phyloP scores from a whole-genome alignment of 108 stramenopile species.

The Discostella pseudostelligera region DNA sequence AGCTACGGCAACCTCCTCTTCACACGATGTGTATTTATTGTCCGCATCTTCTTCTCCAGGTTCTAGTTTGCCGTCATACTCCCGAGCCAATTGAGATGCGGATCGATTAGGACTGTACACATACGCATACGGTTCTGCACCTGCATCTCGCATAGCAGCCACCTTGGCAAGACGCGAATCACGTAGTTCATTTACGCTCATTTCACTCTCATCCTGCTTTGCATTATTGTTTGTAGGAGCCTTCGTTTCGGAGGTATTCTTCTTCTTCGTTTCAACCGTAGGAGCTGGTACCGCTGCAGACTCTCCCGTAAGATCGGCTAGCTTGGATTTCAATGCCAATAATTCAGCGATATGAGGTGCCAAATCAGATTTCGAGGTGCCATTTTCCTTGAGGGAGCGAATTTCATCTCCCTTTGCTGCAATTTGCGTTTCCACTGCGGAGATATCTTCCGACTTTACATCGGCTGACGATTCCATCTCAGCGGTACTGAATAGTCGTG shows the following conservation, averaged over 20 bases:
- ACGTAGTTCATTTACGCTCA: constrained; percentile 74
- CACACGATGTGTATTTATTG: constrained; percentile 20
- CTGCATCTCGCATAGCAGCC: constrained; percentile 73
- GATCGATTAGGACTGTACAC: constrained; percentile 64
- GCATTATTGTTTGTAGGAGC: constrained; percentile 16
- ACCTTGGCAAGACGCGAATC: constrained; percentile 77
- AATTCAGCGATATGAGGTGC: constrained; percentile 27
- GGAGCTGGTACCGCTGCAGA: neutral
- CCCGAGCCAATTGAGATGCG: constrained; percentile 52
- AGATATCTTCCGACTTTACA: constrained; percentile 48
- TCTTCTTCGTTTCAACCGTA: constrained; percentile 35
- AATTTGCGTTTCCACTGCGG: constrained; percentile 62
- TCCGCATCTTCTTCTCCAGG: constrained; percentile 72
- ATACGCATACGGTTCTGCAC: constrained; percentile 84
- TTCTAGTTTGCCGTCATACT: constrained; percentile 72
- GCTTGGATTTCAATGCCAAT: constrained; percentile 19
- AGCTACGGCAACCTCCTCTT: constrained; percentile 78
- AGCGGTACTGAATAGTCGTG: too few species aligned
- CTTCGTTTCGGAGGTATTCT: constrained; percentile 16
- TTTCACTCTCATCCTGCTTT: constrained; percentile 28
- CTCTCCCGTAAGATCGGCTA: neutral
- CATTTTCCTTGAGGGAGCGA: constrained; percentile 67
- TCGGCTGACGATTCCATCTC: too few species aligned
- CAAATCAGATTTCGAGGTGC: constrained; percentile 35
- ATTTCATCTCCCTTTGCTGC: constrained; percentile 76